Base-by-base conservation (phyloP, 352 stramenopile species). In the Globisporangium splendens region DNA sequence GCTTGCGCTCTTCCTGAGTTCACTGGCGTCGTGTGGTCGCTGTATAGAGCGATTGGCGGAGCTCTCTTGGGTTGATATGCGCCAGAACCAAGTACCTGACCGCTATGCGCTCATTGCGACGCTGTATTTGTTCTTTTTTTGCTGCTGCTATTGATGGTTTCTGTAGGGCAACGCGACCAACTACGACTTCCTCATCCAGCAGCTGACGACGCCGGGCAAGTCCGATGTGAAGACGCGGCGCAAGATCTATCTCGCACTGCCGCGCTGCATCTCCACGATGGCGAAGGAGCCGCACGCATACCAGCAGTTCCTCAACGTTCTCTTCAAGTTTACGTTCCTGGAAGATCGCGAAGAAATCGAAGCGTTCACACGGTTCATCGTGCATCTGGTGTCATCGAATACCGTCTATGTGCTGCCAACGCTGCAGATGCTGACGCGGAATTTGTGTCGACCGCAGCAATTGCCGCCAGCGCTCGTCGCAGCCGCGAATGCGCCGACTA, bases 341-440 rank as follows among this genome's bases (percentile, higher is more conserved):
- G 67, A 68, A 11, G 77, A 86, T 58, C 48, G 59, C 12, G 61
- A 63, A 21, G 77, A 93, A 66, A 75, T 86, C 44, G 72, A 82
- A 17, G 81, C 87, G 42, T 95, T 90, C 66, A 79, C 70, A 47
- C 69, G 59, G 33, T 87, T 95, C 48, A 60, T 95, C 44, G 72
- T 89, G 21, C 81, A 95, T 44, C 55, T 95, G 20, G 82, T 95
- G 58, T 93, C 83, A 24, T 91, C 83, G 59, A 91, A 92, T 47
- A 90, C 83, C 0, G 76, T 91, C 5, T 95, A 89, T 62, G 81
- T 93, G 46, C 62, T 91, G 31, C 86, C 86, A 13, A 77, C 82
- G 58, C 69, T 95, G 47, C 83, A 93, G 63, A 93, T 91, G 83
- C 81, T 95, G 31, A 70, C 89, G 58, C 81, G 86, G 10, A 92